phyloP scores from a whole-genome alignment of 371 early-diverging fungal genomes.

The Mucor lusitanicus region DNA sequence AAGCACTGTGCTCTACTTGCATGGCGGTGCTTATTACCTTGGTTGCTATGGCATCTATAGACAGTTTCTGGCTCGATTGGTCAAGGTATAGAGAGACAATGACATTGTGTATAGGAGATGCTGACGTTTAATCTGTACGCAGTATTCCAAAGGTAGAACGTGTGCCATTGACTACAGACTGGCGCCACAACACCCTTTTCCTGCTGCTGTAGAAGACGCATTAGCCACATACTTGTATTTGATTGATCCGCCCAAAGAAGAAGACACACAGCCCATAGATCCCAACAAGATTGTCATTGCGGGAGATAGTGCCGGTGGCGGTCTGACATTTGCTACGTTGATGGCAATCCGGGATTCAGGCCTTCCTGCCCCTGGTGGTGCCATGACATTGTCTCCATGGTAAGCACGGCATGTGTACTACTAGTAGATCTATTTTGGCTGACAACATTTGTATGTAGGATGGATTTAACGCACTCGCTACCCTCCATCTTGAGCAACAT shows the following conservation, averaged over 20 bases:
- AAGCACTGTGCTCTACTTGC: constrained; percentile 55
- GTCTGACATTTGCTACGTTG: constrained; percentile 51
- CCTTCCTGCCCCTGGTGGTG: constrained; percentile 53
- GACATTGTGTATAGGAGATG: neutral
- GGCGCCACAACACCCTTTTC: constrained; percentile 85
- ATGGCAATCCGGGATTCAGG: constrained; percentile 55
- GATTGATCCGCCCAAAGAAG: constrained; percentile 53
- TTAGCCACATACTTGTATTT: constrained; percentile 74
- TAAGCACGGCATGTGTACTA: constrained; percentile 16
- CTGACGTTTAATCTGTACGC: neutral
- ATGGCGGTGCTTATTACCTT: constrained; percentile 75
- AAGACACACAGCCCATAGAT: constrained; percentile 37
- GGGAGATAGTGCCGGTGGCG: constrained; percentile 86
- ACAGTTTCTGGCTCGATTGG: constrained; percentile 38
- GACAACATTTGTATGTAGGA: constrained; percentile 27
- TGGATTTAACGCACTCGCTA: constrained; percentile 64
- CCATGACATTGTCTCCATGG: constrained; percentile 52
- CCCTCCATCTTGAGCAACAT: constrained; percentile 65
- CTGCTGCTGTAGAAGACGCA: constrained; percentile 80
- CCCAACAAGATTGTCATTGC: constrained; percentile 71
- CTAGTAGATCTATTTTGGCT: constrained; percentile 14
- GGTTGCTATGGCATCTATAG: constrained; percentile 54
- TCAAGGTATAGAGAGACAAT: constrained; percentile 27
- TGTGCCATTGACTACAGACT: constrained; percentile 75
- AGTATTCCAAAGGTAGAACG: constrained; percentile 33